These are phyloP conservation scores for Phalaenopsis equestris DNA, from an alignment of 106 monocot species.

Conservation along the genomic window DNA sequence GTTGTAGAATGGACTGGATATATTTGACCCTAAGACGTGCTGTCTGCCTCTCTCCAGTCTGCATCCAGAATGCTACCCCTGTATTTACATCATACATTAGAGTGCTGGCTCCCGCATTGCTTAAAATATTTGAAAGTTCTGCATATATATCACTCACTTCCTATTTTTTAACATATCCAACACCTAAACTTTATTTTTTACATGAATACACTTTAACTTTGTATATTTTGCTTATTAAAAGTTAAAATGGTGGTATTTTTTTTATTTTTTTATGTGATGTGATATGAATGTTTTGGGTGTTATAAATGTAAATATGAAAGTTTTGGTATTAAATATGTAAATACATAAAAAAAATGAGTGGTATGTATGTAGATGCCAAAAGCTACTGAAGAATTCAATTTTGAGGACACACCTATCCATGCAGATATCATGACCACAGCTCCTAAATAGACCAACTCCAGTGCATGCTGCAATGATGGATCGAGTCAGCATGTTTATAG, in stretches of 20 bases:
- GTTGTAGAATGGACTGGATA: conserved; percentile 22
- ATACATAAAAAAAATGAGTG: no score
- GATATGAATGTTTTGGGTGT: no score
- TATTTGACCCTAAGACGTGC: conserved; percentile 23
- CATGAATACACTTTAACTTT: neutral
- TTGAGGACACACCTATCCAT: conserved; percentile 28
- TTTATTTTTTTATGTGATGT: no score
- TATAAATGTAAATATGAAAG: no score
- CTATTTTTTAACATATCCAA: no score
- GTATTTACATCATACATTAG: neutral
- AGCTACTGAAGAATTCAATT: neutral
- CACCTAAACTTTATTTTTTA: no score
- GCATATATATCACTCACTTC: no score
- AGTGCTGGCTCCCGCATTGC: neutral
- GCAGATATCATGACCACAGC: conserved; percentile 27
- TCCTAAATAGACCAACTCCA: conserved; percentile 29
- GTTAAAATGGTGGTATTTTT: no score
- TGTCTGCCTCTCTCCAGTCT: conserved; percentile 39
- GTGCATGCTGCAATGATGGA: conserved; percentile 22
- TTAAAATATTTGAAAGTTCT: no score
- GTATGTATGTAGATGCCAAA: no score
- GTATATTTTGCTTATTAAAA: neutral
- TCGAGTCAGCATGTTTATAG: neutral
- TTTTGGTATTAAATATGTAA: no score
- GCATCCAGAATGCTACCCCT: conserved; percentile 38